Base-by-base conservation (phyloP, 2,329 filamentous ascomycete species). In the Diaporthe longicolla region DNA sequence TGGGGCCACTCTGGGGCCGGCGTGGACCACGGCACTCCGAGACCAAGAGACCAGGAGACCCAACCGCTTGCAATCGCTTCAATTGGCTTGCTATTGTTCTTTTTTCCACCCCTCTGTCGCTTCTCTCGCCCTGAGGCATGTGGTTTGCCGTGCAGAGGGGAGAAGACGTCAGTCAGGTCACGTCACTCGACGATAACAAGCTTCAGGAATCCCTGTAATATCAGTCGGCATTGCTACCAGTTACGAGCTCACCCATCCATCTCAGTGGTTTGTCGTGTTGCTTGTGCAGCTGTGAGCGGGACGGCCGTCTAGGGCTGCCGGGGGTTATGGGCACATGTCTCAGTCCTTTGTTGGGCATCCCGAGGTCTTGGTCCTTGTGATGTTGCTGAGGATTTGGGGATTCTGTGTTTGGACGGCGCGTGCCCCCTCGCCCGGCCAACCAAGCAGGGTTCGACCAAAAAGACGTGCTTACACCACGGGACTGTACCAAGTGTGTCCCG, bases 181-280 rank as follows among this genome's bases (percentile, higher is more conserved):
- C 63, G 63, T 68, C 63, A 68, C 48, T 68, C 63, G 32, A 54
- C 24, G 0, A 54, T 40, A 24, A 32, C 63, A 68, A 54, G 63
- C 63, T 54, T 68, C 63, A 19, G 45, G 32, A 17, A 54, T 19
- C 63, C 63, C 21, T 40, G 63, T 13, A 26, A 13, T 40, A 40
- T 19, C 13, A 17, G n/a, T 40, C 15, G 63, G 63, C 15, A 54
- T 32, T 35, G 63, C 48, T 68, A 4, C 50, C 37, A 26, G 21
- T 54, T 68, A 68, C 63, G 63, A 68, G 63, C 63, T 68, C 63
- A 68, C 63, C 63, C 63, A 68, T 52, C 63, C 63, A 66, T 66
- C 45, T 8, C 37, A 21, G 21, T 37, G 21, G n/a, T 26, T 37
- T 54, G 63, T 54, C 45, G 48, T 68, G 63, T 40, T 40, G 45